A percentile compares a stretch with the other conserved stretches of the same genome.
phyloP scores from a whole-genome alignment of 2,329 filamentous ascomycete genomes.

The Diaporthe citrichinensis region DNA sequence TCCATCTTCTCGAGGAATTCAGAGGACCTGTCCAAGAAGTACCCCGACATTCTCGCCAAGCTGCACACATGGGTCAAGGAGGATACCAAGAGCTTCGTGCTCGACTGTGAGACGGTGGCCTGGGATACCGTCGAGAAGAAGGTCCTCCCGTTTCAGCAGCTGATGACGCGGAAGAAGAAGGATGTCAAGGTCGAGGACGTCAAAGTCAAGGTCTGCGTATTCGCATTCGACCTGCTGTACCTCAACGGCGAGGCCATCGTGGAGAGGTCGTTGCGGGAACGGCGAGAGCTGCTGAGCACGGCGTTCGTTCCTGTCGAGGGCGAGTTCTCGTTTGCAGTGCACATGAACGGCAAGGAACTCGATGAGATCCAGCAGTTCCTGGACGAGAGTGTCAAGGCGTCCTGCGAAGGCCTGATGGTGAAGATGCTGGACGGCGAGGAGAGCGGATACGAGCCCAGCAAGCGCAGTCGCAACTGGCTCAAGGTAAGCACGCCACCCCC shows the following conservation, averaged over 20 bases:
- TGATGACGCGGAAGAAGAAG: slow-evolving; percentile 98
- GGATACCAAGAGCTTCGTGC: slow-evolving; percentile 92
- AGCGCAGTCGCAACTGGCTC: slow-evolving; percentile 97
- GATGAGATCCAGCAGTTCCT: slow-evolving; percentile 94
- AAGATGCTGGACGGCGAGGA: slow-evolving; percentile 98
- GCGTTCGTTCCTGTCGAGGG: slow-evolving; percentile 86
- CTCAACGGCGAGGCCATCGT: slow-evolving; percentile 93
- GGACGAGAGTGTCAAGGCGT: slow-evolving; percentile 95
- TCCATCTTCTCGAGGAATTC: slow-evolving; percentile 98
- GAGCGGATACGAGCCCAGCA: slow-evolving; percentile 95
- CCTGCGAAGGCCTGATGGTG: slow-evolving; percentile 98
- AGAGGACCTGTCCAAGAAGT: slow-evolving; percentile 97
- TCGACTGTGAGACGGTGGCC: slow-evolving; percentile 98
- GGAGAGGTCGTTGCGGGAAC: slow-evolving; percentile 86
- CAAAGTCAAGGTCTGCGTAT: slow-evolving; percentile 96
- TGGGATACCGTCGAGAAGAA: slow-evolving; percentile 98
- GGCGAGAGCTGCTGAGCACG: slow-evolving; percentile 79
- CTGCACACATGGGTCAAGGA: slow-evolving; percentile 90
- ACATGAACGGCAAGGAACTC: slow-evolving; percentile 87
- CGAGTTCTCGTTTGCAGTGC: slow-evolving; percentile 91
- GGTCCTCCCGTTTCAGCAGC: slow-evolving; percentile 94
- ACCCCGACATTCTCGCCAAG: slow-evolving; percentile 93
- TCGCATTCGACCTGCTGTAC: slow-evolving; percentile 95
- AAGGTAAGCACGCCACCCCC: slow-evolving; percentile 70
- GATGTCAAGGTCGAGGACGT: slow-evolving; percentile 96